A percentile compares a stretch with the other conserved stretches of the same genome.
Evolutionary conservation across 352 stramenopile genomes (phyloP).

Genomic region (Hyaloperonospora brassicae): DNA sequence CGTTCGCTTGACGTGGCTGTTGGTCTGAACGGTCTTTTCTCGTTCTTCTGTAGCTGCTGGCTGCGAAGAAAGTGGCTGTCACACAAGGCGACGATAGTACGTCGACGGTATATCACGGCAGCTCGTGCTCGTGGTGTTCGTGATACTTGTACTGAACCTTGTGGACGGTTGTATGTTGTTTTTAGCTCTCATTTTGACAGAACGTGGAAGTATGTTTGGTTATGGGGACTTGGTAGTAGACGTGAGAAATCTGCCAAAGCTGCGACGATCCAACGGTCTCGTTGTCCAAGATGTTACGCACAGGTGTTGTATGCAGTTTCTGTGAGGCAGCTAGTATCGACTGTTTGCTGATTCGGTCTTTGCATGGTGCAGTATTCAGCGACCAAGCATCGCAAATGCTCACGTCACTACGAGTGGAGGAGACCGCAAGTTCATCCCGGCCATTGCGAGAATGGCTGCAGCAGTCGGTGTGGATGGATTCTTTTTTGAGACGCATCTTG

Average conservation of each 20-base stretch:
- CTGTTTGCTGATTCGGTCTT: not conserved
- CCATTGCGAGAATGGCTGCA: slow-evolving; percentile 76
- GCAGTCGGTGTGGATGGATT: slow-evolving; percentile 83
- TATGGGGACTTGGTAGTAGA: slow-evolving; percentile 86
- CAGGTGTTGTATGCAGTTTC: slow-evolving; percentile 18
- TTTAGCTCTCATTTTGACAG: slow-evolving; percentile 80
- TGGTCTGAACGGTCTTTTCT: too few relatives aligned
- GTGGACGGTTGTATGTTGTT: slow-evolving; percentile 1
- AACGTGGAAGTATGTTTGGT: slow-evolving; percentile 83
- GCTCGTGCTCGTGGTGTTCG: not conserved
- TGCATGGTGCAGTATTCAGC: slow-evolving; percentile 47
- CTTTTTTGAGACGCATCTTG: slow-evolving; percentile 86
- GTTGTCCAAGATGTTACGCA: slow-evolving; percentile 86
- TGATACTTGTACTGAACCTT: too few relatives aligned
- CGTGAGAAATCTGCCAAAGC: slow-evolving; percentile 66
- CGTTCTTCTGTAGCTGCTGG: slow-evolving; percentile 42
- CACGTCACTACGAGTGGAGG: slow-evolving; percentile 48
- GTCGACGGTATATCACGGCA: not conserved
- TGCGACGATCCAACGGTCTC: slow-evolving; percentile 47
- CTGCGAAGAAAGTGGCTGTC: slow-evolving; percentile 59
- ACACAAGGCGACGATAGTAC: slow-evolving; percentile 48
- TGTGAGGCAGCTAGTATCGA: not conserved
- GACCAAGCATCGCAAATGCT: slow-evolving; percentile 35
- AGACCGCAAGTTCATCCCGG: slow-evolving; percentile 76
- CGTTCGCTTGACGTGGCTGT: too few relatives aligned